Evolutionary conservation across 768 basidiomycete genomes (phyloP), one percentile per base, ranked within the genome.

Genomic region (Tulasnella sp.): DNA sequence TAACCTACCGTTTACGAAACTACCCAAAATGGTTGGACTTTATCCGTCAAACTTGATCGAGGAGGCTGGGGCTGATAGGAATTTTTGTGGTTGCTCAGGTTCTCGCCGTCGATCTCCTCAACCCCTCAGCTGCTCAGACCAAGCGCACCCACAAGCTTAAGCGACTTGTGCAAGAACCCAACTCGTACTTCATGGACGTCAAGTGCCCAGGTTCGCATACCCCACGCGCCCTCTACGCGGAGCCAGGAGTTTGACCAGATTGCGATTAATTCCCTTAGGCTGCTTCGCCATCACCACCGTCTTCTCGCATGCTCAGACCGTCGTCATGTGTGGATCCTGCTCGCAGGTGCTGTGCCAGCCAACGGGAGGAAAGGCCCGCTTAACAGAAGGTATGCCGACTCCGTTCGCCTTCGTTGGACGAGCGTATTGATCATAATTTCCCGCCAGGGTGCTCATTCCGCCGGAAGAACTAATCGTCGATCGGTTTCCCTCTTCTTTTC

Each of bases 111-210:
- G 97, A 99, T 86, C 92, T 99, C 84, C 91, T 99, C 84, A 93
- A 99, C 91, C 97, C 95, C 81, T 92, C 94, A 77, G 85, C 89
- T 80, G 93, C 94, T 83, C 85, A 89, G 81, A 93, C 97, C 86
- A 91, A 86, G 85, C 91, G 87, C 84, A 91, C 90, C 84, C 97
- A 99, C 92, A 99, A 99, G 89, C 93, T 98, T 85, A 99, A 99
- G 90, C 92, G 96, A 84, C 91, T 99, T 81, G 97, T 99, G 81
- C 97, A 98, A 86, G 91, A 91, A 73, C 97, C 97, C 79, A 95
- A 98, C 86, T 99, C 97, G 42, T 99, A 94, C 87, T 99, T 99
- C 87, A 99, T 99, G 97, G 97, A 99, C 82, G 96, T 99, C 58
- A 99, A 99, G 86, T 99, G 97, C 86, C 91, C 97, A 81, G 96